Evolutionary conservation across 805 yeast species (phyloP).

Genomic region (Wickerhamomyces tratensis): DNA sequence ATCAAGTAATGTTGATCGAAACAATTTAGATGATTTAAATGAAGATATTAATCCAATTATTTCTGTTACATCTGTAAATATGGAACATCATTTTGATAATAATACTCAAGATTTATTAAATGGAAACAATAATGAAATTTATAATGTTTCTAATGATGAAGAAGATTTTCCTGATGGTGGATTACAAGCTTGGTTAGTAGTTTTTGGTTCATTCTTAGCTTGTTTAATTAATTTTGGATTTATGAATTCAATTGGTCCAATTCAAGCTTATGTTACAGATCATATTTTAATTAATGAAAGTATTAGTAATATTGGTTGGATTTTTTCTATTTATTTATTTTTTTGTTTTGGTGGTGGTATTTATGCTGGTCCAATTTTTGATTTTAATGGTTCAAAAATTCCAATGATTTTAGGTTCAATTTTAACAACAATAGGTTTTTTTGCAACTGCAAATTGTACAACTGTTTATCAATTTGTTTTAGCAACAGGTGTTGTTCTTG

Average conservation of each 20-base stretch:
- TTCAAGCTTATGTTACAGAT: conserved; percentile 49
- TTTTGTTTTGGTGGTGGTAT: conserved; percentile 16
- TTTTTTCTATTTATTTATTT: conserved; percentile 29
- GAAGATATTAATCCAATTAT: no score
- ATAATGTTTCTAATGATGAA: background rate
- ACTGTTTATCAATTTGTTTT: conserved; percentile 49
- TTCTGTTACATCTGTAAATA: no score
- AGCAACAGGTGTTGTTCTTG: conserved; percentile 42
- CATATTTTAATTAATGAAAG: conserved; percentile 37
- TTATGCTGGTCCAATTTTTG: conserved; percentile 38
- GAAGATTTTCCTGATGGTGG: conserved; percentile 30
- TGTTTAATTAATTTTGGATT: conserved; percentile 49
- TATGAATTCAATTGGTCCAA: conserved; percentile 51
- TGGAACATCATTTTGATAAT: no score
- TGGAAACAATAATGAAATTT: no score
- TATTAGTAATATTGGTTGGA: conserved; percentile 54
- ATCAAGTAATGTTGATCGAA: no score
- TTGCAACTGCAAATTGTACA: conserved; percentile 39
- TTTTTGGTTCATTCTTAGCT: conserved; percentile 36
- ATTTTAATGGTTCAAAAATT: conserved; percentile 36
- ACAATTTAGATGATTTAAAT: no score
- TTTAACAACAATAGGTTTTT: conserved; percentile 36
- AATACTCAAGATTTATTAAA: no score
- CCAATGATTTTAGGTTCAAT: conserved; percentile 33
- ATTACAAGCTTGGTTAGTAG: conserved; percentile 20